Base-by-base conservation (phyloP, 2,329 filamentous ascomycete genomes). In the Leptographium radiaticola region DNA sequence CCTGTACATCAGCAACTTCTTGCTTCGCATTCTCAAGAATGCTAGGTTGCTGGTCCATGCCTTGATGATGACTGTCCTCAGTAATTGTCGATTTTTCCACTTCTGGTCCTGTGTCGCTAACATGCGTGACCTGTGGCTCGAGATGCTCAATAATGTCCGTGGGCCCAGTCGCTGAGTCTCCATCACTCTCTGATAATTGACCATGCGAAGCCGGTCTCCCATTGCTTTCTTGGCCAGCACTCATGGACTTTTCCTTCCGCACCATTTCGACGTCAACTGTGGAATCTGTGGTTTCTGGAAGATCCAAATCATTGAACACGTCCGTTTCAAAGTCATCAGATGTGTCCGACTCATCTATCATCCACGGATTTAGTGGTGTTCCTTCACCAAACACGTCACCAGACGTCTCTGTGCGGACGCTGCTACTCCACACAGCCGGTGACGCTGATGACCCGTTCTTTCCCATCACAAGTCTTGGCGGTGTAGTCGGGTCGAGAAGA, bases 261-360 rank as follows among this genome's bases (percentile, higher is more conserved):
- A 16, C 12, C 13, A 8, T 2, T 7, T 31, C 40, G 11, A 2
- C 12, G 16, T 18, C 30, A 4, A 10, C n/a, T 1, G 4, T 6
- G 6, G 8, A 15, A 8, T n/a, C 46, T 10, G 44, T 34, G 2
- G 51, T 36, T 1, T 6, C 38, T 8, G 33, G 43, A 6, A 57
- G 12, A 3, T 57, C 54, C 30, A 56, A 12, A 13, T 60, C 53
- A 33, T 60, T 57, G 50, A 60, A 60, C 6, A 59, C 55, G 25
- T 56, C 53, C 7, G 55, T 52, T 44, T 55, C 56, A 46, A 58
- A 59, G 15, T 57, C 57, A 13, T 55, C 55, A 1, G 34, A 50
- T 4, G 36, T 42, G 4, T 52, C 52, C 0, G 53, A 53, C 4
- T 55, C 53, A 13, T 56, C 54, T 2, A 57, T 18, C 20, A 38